Base-by-base conservation (phyloP, 306 rosid species). In the Pachyrhizus erosus region DNA sequence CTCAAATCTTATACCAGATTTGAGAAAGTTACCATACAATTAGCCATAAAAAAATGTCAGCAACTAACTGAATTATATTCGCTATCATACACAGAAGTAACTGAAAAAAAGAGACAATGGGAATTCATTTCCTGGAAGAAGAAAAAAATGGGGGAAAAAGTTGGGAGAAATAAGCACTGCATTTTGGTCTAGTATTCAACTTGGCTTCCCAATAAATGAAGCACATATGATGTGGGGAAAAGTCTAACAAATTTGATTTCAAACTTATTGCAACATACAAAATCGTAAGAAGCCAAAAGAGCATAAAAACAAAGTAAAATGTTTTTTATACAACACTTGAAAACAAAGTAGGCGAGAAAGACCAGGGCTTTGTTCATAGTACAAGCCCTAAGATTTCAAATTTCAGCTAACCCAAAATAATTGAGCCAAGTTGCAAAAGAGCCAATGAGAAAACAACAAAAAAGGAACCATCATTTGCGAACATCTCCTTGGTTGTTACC, bases 141-240 rank as follows among this genome's bases (percentile, higher is more conserved):
- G 21, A 21, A 49, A 2, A 33, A 31, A 49, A 49, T 20, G 33
- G 17, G 21, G 87, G 1, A 7, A 77, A 49, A 33, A 8, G 9
- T 52, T 46, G 2, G 15, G 11, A 65, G 20, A 65, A 78, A 24
- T 37, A 67, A 79, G 62, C 17, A 43, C 84, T 17, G 57, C 75
- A 83, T 49, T 78, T 46, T 77, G 83, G 85, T 89, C 88, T 10
- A 43, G 76, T 45, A 55, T 66, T 67, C 54, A 73, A n/a, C n/a
- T n/a, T n/a, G n/a, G n/a, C 73, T 70, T 70, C 79, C 66, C 17
- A 73, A 78, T 49, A 74, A 78, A 34, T 71, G 65, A 78, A 82
- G 78, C 33, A 58, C 60, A 39, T 46, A 55, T 31, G 23, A 84
- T 34, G 55, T 9, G 61, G 46, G 73, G 61, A 77, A 61, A 72